Percentiles rank a stretch among this genome's conserved stretches.
Evolutionary conservation across 2,329 filamentous ascomycete species (phyloP).

Genomic region (Grosmannia penicillata): DNA sequence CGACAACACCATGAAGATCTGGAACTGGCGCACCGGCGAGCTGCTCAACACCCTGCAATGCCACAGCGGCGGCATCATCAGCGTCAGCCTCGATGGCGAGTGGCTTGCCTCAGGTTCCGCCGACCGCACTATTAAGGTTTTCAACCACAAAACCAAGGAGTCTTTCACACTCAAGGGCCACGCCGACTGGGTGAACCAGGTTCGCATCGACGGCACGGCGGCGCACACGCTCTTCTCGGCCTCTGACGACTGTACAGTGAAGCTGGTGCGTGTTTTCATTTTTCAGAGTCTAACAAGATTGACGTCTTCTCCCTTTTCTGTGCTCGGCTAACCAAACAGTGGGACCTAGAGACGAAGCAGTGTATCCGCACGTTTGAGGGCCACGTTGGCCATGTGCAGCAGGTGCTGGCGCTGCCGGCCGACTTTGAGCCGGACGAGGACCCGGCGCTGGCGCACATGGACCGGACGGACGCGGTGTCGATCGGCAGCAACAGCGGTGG

Average conservation of each 20-base stretch:
- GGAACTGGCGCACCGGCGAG: conserved; percentile 91
- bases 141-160: conserved; percentile 76
- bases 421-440: conserved; percentile 81
- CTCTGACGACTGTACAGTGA: conserved; percentile 83
- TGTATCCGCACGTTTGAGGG: conserved; percentile 70
- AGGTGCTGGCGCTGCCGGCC: conserved; percentile 67
- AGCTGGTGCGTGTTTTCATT: conserved; percentile 36
- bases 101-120: conserved; percentile 80
- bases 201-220: conserved; percentile 58
- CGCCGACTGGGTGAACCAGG: conserved; percentile 92
- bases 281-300: too few relatives aligned
- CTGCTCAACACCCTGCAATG: conserved; percentile 68
- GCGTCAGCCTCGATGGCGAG: conserved; percentile 73
- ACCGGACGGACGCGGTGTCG: conserved; percentile 39
- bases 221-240: conserved; percentile 84
- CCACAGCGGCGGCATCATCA: conserved; percentile 71
- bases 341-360: conserved; percentile 54
- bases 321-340: conserved; percentile 1
- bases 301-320: neutral
- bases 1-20: conserved; percentile 65
- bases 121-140: conserved; percentile 81
- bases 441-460: conserved; percentile 21
- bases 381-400: conserved; percentile 90
- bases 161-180: conserved; percentile 73
- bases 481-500: conserved; percentile 33